phyloP scores from a whole-genome alignment of 2,329 filamentous ascomycete species.

The Colletotrichum sansevieriae region DNA sequence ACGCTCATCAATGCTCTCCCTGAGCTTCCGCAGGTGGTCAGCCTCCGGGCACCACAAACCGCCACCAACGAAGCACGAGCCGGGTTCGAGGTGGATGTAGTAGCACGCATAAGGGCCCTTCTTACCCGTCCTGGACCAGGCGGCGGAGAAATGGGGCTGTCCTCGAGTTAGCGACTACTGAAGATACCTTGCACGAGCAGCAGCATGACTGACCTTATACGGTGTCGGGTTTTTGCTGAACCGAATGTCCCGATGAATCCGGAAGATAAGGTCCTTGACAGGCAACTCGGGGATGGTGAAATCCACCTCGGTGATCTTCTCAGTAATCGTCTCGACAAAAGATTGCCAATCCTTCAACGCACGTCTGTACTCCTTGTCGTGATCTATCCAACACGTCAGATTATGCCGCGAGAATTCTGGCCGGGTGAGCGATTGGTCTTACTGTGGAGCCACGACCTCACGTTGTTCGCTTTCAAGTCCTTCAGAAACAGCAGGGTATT shows the following conservation, averaged over 20 bases:
- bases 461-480: slow-evolving; percentile 72
- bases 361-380: slow-evolving; percentile 83
- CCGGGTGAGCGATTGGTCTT: slow-evolving; percentile 40
- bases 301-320: slow-evolving; percentile 78
- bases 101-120: slow-evolving; percentile 92
- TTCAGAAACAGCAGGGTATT: slow-evolving; percentile 70
- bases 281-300: slow-evolving; percentile 89
- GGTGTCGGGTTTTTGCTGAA: slow-evolving; percentile 88
- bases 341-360: slow-evolving; percentile 85
- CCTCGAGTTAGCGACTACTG: neutral
- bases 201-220: slow-evolving; percentile 76
- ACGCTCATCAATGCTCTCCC: slow-evolving; percentile 80
- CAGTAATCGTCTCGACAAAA: slow-evolving; percentile 80
- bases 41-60: slow-evolving; percentile 86
- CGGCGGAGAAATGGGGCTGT: slow-evolving; percentile 84
- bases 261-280: slow-evolving; percentile 86
- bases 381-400: slow-evolving; percentile 62
- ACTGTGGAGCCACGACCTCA: slow-evolving; percentile 71
- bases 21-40: slow-evolving; percentile 73
- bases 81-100: slow-evolving; percentile 86
- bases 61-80: slow-evolving; percentile 79
- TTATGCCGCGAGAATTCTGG: slow-evolving; percentile 22
- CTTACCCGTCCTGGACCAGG: slow-evolving; percentile 87
- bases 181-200: neutral
- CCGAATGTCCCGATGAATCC: slow-evolving; percentile 88